Base-by-base conservation (phyloP, 305 asterid genomes). In the Solanum hybrid region DNA sequence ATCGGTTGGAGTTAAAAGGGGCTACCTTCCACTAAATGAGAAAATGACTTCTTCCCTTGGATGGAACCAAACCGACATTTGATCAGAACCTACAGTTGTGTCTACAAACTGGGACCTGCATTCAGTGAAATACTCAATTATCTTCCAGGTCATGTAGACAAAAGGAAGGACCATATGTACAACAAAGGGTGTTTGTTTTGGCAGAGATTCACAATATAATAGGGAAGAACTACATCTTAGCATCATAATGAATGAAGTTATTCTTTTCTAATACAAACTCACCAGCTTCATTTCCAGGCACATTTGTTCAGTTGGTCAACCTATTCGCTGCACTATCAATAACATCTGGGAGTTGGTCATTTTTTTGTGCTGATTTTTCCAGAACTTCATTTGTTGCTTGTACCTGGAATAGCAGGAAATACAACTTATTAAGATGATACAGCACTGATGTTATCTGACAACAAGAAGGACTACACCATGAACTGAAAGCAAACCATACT, bases 241-340 rank as follows among this genome's bases (percentile, higher is more conserved):
- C 39, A 45, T 31, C 39, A 41, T 31, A 57, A 84, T 2, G 32
- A 51, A 84, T 17, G 88, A 20, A 20, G 76, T 31, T 51, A 37
- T 32, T 84, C 39, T 31, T 84, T 29, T 29, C 88, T 31, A 84
- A 51, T 17, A 51, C 76, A 33, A 34, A 89, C 91, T 91, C 36
- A 92, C 94, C 93, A 81, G 94, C 92, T 92, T 92, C 94, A 91
- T 91, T 92, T 92, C 93, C 89, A 73, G 91, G 84, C 31, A 87
- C 90, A 89, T 91, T 94, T 57, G 92, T 89, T 89, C 92, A 41
- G 31, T 78, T 91, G 31, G 91, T 39, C 32, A 93, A 89, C 82
- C 91, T 89, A 86, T 57, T 89, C 76, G 92, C 77, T 27, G 91
- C 68, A 45, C 89, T 89, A 73, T 45, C 91, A 32, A 86, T 41